Conservation (phyloP, 306 rosid genomes). For the Echinosophora koreensis region DNA sequence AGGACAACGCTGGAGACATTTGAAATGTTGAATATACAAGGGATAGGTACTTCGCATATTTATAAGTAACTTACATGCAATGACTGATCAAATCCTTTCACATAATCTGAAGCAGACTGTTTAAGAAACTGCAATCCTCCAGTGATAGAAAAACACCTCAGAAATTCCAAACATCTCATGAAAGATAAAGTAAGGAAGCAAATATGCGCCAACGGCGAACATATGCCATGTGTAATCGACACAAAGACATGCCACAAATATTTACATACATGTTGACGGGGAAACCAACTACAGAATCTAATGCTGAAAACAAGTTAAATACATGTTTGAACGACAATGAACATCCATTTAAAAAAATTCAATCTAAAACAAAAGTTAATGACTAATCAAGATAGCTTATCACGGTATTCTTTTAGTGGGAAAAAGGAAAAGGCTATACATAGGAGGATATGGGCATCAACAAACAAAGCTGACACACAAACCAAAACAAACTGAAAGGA, state of each 20-base stretch:
- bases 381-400: slow-evolving; percentile 17
- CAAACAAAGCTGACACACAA: slow-evolving; percentile 21
- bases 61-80: slow-evolving; percentile 72
- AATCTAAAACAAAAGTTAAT: slow-evolving; percentile 19
- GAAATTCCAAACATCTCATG: slow-evolving; percentile 44
- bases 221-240: slow-evolving; percentile 16
- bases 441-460: slow-evolving; percentile 8
- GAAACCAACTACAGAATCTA: slow-evolving; percentile 32
- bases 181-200: slow-evolving; percentile 34
- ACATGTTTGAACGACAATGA: slow-evolving; percentile 5
- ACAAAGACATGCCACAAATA: neutral
- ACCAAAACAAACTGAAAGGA: slow-evolving; percentile 22
- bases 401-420: neutral
- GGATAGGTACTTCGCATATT: slow-evolving; percentile 11
- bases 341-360: slow-evolving; percentile 3
- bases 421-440: neutral
- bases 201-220: slow-evolving; percentile 24
- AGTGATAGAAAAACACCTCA: slow-evolving; percentile 48
- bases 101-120: slow-evolving; percentile 83
- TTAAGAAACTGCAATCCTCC: slow-evolving; percentile 78
- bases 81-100: slow-evolving; percentile 73
- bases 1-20: slow-evolving; percentile 27
- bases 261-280: slow-evolving; percentile 33
- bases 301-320: slow-evolving; percentile 6
- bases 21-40: slow-evolving; percentile 16